Evolutionary conservation across 192 early-diverging fungal species (phyloP), one percentile per base, ranked within the genome.

Genomic region (Backusella macrospora): DNA sequence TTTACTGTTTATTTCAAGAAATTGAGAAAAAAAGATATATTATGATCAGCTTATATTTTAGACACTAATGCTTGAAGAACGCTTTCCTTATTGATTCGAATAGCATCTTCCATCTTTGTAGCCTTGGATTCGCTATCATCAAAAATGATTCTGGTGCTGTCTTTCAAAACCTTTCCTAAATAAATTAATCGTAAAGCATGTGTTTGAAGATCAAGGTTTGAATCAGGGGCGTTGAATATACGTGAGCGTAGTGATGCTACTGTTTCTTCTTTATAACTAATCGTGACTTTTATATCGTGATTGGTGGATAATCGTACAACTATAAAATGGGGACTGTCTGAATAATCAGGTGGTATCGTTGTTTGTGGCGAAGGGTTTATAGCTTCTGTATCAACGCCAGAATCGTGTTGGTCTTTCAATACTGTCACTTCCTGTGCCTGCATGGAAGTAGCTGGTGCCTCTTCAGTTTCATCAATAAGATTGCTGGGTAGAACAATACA

Each of bases 401-500:
- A n/a, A 21, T 39, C n/a, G 5, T 43, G 37, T 5, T 66, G 18
- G 2, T 14, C 15, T 40, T 8, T 10, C 2, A 21, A 16, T 13
- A 8, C 16, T 13, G 6, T 8, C 8, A n/a, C 3, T 18, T n/a
- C 16, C 7, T 0, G 68, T n/a, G 26, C 47, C 14, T 1, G 80
- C 64, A 66, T 43, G 29, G 29, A 34, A 34, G 29, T 34, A 34
- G 29, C 2, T 34, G 29, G 2, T 34, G 29, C 29, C 29, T 34
- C 29, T 34, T 34, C 29, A 34, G 29, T 16, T 18, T 21, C 16
- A 38, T 43, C n/a, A 5, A 12, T 15, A 6, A 92, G 74, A 70
- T 92, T 92, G 13, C 76, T 70, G 1, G 92, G 89, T 45, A 76
- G 73, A 4, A 79, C 78, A 23, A 94, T 52, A 70, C 93, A 95